Percentiles rank a stretch among this genome's conserved stretches.
Conservation (phyloP, 1,284 basidiomycete genomes). For the Takashimella tepidaria region DNA sequence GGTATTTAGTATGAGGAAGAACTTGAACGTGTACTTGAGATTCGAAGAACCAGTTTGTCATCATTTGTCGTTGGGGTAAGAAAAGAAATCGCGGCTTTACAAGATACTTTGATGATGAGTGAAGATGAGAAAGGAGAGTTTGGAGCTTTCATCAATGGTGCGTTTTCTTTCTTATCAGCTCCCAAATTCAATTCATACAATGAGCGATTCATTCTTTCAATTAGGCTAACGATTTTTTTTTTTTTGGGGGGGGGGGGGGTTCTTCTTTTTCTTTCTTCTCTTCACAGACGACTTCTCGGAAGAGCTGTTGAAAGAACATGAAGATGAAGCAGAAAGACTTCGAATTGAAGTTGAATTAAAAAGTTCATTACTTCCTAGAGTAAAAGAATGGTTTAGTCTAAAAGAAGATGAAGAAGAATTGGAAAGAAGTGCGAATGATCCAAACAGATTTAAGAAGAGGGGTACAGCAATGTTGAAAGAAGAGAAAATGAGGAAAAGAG, state of each 20-base stretch:
- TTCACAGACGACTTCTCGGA: constrained; percentile 77
- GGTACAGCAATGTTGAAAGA: constrained; percentile 77
- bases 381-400: constrained; percentile 88
- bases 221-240: too few relatives aligned
- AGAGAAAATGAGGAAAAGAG: constrained; percentile 95
- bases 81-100: constrained; percentile 71
- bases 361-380: constrained; percentile 65
- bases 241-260: too few relatives aligned
- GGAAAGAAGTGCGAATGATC: constrained; percentile 50
- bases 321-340: constrained; percentile 75
- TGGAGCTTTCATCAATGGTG: constrained; percentile 72
- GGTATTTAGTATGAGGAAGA: constrained; percentile 70
- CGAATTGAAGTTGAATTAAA: constrained; percentile 75
- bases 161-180: constrained; percentile 33
- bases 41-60: constrained; percentile 82
- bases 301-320: constrained; percentile 79
- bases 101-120: constrained; percentile 81
- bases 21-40: constrained; percentile 78
- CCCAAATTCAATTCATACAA: too few relatives aligned
- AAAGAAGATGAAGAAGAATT: constrained; percentile 85
- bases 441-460: constrained; percentile 48
- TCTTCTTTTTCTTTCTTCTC: too few relatives aligned
- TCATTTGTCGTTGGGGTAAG: constrained; percentile 78
- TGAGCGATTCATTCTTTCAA: too few relatives aligned
- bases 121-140: constrained; percentile 78